Evolutionary conservation across 768 basidiomycete genomes (phyloP).

Genomic region (Suillus lakei): DNA sequence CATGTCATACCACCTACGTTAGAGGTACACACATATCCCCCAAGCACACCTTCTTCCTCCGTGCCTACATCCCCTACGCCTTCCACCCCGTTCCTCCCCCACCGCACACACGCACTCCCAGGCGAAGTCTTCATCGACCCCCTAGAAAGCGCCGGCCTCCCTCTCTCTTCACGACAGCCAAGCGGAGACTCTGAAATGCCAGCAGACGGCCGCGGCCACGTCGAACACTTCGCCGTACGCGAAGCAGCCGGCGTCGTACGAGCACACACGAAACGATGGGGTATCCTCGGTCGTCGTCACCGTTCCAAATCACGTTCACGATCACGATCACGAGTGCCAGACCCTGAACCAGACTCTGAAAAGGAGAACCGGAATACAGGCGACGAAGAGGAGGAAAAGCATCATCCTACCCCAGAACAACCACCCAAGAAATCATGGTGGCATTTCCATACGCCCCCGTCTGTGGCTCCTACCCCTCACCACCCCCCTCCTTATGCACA

Average conservation of each 20-base stretch:
- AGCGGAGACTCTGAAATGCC: conserved; percentile 10
- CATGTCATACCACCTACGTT: no score
- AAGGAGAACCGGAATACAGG: conserved; percentile 10
- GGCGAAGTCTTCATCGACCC: conserved; percentile 64
- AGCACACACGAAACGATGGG: conserved; percentile 43
- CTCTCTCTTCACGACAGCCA: conserved; percentile 32
- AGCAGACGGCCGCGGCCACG: conserved; percentile 20
- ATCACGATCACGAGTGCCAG: no score
- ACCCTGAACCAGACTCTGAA: no score
- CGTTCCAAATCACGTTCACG: conserved; percentile 13
- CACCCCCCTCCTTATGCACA: background rate
- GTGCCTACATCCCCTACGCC: conserved; percentile 19
- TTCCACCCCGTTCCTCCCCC: conserved; percentile 21
- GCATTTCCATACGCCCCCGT: conserved; percentile 4
- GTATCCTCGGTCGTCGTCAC: conserved; percentile 19
- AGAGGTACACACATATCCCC: conserved; percentile 14
- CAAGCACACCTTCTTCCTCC: conserved; percentile 11
- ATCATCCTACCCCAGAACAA: background rate
- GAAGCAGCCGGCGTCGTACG: conserved; percentile 50
- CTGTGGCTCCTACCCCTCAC: conserved; percentile 7
- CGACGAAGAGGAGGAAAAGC: conserved; percentile 10
- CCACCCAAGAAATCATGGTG: conserved; percentile 1
- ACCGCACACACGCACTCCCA: conserved; percentile 44
- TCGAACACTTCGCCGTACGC: conserved; percentile 35
- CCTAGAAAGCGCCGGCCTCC: conserved; percentile 68